phyloP scores from a whole-genome alignment of 768 basidiomycete species.

The Lactarius sanguifluus region DNA sequence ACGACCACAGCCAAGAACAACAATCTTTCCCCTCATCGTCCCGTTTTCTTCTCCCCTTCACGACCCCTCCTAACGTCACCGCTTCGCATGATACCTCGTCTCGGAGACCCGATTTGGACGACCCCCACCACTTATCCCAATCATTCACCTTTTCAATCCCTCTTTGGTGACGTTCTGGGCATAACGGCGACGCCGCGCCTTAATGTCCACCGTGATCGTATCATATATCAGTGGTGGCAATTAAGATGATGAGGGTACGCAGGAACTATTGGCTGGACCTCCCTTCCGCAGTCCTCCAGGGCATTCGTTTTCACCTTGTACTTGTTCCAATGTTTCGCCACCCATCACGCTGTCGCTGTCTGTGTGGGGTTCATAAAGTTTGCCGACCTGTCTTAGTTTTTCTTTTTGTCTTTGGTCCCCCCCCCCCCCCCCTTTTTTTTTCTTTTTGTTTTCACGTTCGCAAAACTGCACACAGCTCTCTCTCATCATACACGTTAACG shows the following conservation, averaged over 20 bases:
- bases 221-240: conserved; percentile 4
- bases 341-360: conserved; percentile 5
- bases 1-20: not conserved
- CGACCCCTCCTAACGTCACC: conserved; percentile 10
- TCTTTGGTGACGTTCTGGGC: not conserved
- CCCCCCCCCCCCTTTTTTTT: not conserved
- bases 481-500: conserved; percentile 10
- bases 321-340: conserved; percentile 1
- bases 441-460: conserved; percentile 6
- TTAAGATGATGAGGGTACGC: not conserved
- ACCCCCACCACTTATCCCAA: not conserved
- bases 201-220: conserved; percentile 8
- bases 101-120: conserved; percentile 14
- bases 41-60: not conserved
- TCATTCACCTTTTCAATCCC: not conserved
- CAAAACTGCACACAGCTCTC: conserved; percentile 5
- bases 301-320: not conserved
- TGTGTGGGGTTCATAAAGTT: conserved; percentile 8
- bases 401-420: not conserved
- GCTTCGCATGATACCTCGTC: not conserved
- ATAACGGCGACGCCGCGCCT: conserved; percentile 10
- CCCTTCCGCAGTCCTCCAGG: not conserved
- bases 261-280: not conserved
- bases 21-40: not conserved
- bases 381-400: conserved; percentile 11